These are phyloP conservation scores for Colletotrichum sp. DNA, from an alignment of 2,329 filamentous ascomycete genomes.

Conservation along the genomic window DNA sequence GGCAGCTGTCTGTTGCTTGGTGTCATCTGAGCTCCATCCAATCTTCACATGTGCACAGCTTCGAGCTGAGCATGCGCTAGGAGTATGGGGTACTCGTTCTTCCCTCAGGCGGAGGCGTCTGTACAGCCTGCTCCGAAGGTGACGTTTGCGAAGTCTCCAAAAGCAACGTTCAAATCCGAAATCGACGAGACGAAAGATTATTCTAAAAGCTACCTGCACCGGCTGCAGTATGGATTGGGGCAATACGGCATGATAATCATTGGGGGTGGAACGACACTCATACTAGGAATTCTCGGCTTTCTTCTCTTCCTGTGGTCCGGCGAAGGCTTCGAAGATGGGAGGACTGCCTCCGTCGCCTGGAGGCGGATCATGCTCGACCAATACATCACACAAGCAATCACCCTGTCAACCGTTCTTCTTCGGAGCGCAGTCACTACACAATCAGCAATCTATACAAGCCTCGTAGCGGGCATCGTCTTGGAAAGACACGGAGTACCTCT, in stretches of 20 bases:
- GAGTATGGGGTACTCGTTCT: not conserved
- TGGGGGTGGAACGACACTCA: slow-evolving; percentile 18
- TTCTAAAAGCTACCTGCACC: not conserved
- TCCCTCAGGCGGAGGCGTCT: not conserved
- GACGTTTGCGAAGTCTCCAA: not conserved
- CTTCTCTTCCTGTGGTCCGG: slow-evolving; percentile 25
- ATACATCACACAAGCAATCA: slow-evolving; percentile 24
- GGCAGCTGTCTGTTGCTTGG: not conserved
- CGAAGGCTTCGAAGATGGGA: slow-evolving; percentile 16
- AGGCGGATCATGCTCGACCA: slow-evolving; percentile 23
- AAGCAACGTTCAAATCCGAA: not conserved
- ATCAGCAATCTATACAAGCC: slow-evolving; percentile 25
- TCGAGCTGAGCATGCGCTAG: not conserved
- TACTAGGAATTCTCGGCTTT: slow-evolving; percentile 23
- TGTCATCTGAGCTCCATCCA: not conserved
- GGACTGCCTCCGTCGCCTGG: slow-evolving; percentile 19
- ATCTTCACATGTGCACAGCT: not conserved
- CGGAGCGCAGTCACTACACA: slow-evolving; percentile 23
- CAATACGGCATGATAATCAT: slow-evolving; percentile 9
- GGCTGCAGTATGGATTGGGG: slow-evolving; percentile 1
- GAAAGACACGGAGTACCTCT: slow-evolving; percentile 27
- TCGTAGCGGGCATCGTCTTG: slow-evolving; percentile 25
- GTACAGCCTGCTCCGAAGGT: not conserved
- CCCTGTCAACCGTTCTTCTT: slow-evolving; percentile 23
- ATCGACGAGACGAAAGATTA: not conserved